Percentiles rank a stretch among this genome's conserved stretches.
Evolutionary conservation across 805 yeast genomes (phyloP).

Genomic region (Sugiyamaella floridensis): DNA sequence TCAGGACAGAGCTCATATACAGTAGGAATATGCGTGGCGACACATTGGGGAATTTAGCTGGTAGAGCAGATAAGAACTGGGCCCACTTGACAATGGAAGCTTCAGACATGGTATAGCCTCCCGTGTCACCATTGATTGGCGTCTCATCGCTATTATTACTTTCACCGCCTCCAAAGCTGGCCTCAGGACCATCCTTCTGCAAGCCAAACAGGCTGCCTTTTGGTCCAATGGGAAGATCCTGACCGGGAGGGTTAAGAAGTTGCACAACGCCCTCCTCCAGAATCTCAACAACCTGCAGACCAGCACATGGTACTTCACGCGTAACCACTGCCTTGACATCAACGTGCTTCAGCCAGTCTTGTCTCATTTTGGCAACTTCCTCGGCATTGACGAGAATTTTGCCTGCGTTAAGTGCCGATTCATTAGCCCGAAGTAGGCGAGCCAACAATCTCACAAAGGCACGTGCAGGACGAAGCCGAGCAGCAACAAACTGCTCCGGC

Average conservation of each 20-base stretch:
- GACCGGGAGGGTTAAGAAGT: constrained; percentile 16
- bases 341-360: constrained; percentile 50
- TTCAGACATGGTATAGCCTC: constrained; percentile 13
- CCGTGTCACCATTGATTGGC: not conserved
- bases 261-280: constrained; percentile 26
- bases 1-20: constrained; percentile 46
- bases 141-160: not conserved
- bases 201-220: not conserved
- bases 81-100: constrained; percentile 32
- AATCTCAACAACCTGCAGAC: constrained; percentile 20
- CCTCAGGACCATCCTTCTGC: not conserved
- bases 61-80: constrained; percentile 36
- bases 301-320: constrained; percentile 46
- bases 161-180: not conserved
- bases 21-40: constrained; percentile 52
- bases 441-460: constrained; percentile 47
- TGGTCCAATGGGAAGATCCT: not conserved
- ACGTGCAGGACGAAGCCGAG: constrained; percentile 48
- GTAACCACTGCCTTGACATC: constrained; percentile 40
- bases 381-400: constrained; percentile 38
- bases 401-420: constrained; percentile 46
- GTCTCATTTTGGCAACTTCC: constrained; percentile 45
- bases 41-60: constrained; percentile 42
- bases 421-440: constrained; percentile 48
- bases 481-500: constrained; percentile 44